Conservation (phyloP, 1,284 basidiomycete genomes). For the Sporisorium graminicola region DNA sequence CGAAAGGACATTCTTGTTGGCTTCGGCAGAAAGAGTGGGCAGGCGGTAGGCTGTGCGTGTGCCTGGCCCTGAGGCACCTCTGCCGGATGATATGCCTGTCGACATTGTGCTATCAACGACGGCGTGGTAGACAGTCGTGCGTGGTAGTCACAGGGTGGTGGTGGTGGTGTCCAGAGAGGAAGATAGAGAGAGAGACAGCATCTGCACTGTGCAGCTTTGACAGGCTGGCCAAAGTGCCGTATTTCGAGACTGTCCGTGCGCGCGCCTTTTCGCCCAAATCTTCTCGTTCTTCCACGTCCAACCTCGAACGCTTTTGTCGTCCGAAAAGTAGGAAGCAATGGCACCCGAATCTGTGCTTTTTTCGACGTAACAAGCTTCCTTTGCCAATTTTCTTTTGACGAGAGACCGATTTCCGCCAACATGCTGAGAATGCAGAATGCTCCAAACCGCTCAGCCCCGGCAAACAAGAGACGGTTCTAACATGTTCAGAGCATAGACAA, state of each 20-base stretch:
- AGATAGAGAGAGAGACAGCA: background rate
- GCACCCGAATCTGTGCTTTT: background rate
- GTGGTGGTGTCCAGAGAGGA: background rate
- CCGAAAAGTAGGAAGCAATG: constrained; percentile 7
- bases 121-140: constrained; percentile 13
- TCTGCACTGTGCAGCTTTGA: background rate
- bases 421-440: too few relatives aligned
- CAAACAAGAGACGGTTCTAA: too few relatives aligned
- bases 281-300: constrained; percentile 17
- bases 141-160: constrained; percentile 3
- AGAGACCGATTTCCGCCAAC: too few relatives aligned
- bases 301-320: constrained; percentile 1
- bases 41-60: constrained; percentile 45
- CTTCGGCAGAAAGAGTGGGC: constrained; percentile 45
- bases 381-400: too few relatives aligned
- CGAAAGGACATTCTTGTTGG: constrained; percentile 59
- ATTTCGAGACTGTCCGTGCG: constrained; percentile 13
- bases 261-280: constrained; percentile 7
- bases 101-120: constrained; percentile 17
- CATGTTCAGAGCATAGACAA: background rate
- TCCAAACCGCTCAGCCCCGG: too few relatives aligned
- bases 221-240: background rate
- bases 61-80: constrained; percentile 5
- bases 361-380: background rate
- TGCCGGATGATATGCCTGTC: constrained; percentile 15